A percentile compares a stretch with the other conserved stretches of the same genome.
These are phyloP conservation scores for Talaromyces sp. DNA, from an alignment of 2,329 filamentous ascomycete genomes.

Conservation along the genomic window DNA sequence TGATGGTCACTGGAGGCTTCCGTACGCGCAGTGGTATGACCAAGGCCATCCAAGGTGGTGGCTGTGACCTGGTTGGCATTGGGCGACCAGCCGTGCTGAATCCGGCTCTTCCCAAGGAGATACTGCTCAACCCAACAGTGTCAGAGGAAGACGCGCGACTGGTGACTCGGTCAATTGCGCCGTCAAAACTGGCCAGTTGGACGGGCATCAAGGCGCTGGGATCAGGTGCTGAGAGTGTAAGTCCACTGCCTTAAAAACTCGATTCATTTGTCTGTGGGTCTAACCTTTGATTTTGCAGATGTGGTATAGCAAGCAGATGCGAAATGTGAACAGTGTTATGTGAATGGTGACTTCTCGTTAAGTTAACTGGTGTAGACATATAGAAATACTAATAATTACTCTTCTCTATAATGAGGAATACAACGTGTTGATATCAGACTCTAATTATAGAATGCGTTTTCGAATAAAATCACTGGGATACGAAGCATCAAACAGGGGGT, in stretches of 20 bases:
- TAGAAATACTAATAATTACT: neutral
- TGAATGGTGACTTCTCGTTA: neutral
- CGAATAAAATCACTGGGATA: neutral
- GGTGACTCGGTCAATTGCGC: neutral
- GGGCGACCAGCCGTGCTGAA: slow-evolving; percentile 42
- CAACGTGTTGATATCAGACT: too few relatives aligned
- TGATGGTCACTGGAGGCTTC: slow-evolving; percentile 61
- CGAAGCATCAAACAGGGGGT: neutral
- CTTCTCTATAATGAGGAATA: neutral
- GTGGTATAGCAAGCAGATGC: slow-evolving; percentile 7
- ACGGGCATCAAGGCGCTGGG: neutral
- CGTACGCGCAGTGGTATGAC: slow-evolving; percentile 48
- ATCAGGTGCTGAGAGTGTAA: slow-evolving; percentile 9
- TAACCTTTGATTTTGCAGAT: neutral
- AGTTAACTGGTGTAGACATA: neutral
- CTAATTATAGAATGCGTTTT: too few relatives aligned
- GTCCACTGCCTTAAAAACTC: neutral
- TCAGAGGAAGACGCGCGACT: slow-evolving; percentile 7
- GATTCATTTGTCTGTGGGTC: neutral
- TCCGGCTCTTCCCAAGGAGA: slow-evolving; percentile 18
- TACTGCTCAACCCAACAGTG: neutral
- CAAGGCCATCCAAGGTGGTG: slow-evolving; percentile 40
- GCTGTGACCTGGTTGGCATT: slow-evolving; percentile 47
- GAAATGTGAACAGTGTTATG: neutral
- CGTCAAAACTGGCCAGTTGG: neutral